Conservation (phyloP, 768 basidiomycete genomes). For the Jaapia argillacea region DNA sequence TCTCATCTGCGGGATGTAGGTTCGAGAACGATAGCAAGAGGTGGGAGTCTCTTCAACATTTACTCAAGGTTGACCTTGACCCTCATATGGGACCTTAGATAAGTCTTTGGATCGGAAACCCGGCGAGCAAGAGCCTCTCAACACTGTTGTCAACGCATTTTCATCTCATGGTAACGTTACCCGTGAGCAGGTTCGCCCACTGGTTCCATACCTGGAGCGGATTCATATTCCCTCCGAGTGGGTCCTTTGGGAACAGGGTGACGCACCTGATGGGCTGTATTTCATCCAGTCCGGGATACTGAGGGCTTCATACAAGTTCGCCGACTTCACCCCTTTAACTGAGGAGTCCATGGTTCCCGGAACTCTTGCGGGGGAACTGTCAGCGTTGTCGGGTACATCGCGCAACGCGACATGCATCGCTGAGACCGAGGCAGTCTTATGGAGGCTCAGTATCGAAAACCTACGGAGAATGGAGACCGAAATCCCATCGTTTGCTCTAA, state of each 20-base stretch:
- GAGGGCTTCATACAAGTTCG: constrained; percentile 72
- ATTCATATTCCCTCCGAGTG: constrained; percentile 43
- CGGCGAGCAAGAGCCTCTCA: constrained; percentile 46
- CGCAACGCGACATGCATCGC: constrained; percentile 83
- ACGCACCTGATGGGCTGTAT: constrained; percentile 74
- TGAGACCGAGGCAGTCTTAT: constrained; percentile 69
- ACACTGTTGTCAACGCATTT: constrained; percentile 73
- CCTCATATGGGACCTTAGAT: constrained; percentile 5
- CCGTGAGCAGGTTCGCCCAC: constrained; percentile 44
- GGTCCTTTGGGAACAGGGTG: constrained; percentile 71
- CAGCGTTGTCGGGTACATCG: constrained; percentile 66
- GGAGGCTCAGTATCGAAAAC: constrained; percentile 60
- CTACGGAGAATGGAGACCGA: constrained; percentile 59
- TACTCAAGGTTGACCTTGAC: constrained; percentile 4
- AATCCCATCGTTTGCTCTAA: constrained; percentile 52
- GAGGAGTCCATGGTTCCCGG: constrained; percentile 94
- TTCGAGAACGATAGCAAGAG: constrained; percentile 55
- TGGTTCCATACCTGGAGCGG: constrained; percentile 65
- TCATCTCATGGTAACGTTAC: constrained; percentile 58
- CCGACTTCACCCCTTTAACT: constrained; percentile 51
- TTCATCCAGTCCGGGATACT: constrained; percentile 84
- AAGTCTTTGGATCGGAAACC: constrained; percentile 15
- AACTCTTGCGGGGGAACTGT: constrained; percentile 85
- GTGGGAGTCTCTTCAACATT: constrained; percentile 23
- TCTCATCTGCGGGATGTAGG: constrained; percentile 65